phyloP scores from a whole-genome alignment of 2,329 filamentous ascomycete species.

The Colletotrichum coccodes region DNA sequence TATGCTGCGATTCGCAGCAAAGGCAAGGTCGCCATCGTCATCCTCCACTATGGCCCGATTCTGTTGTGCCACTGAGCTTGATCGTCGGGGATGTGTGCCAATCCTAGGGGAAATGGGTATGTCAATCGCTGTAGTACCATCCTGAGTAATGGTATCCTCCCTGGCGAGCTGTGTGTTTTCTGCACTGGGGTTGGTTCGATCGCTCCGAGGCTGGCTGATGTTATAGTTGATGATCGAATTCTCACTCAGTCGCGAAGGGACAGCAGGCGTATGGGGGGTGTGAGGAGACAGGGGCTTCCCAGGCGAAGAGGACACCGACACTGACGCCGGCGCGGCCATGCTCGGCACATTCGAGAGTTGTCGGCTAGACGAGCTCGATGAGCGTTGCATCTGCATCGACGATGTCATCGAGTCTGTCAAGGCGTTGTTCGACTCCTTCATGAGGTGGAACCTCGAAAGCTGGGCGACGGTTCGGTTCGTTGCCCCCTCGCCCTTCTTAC shows the following conservation, averaged over 20 bases:
- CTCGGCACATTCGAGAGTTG: conserved; percentile 70
- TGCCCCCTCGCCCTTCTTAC: conserved; percentile 74
- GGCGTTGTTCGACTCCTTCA: conserved; percentile 89
- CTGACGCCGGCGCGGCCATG: conserved; percentile 77
- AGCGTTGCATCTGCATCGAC: conserved; percentile 85
- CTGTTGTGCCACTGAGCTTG: conserved; percentile 76
- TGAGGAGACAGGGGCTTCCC: conserved; percentile 90
- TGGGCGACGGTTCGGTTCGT: conserved; percentile 82
- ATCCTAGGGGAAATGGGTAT: conserved; percentile 78
- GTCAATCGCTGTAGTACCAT: conserved; percentile 74
- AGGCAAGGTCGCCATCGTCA: conserved; percentile 69
- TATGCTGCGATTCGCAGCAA: conserved; percentile 72
- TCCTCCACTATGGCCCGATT: conserved; percentile 64
- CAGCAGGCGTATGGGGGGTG: conserved; percentile 91
- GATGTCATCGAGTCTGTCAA: conserved; percentile 95
- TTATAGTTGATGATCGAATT: conserved; percentile 83
- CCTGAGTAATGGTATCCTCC: conserved; percentile 53
- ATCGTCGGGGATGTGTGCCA: conserved; percentile 66
- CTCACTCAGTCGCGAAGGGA: conserved; percentile 92
- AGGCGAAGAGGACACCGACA: conserved; percentile 88
- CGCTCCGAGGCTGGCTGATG: conserved; percentile 40
- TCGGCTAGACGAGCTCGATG: conserved; percentile 77
- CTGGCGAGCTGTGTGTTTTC: conserved; percentile 43
- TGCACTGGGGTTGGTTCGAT: conserved; percentile 37
- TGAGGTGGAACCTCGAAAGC: conserved; percentile 84